Evolutionary conservation across 2,329 filamentous ascomycete genomes (phyloP), one percentile per base, ranked within the genome.

Genomic region (Escovopsis sp.): DNA sequence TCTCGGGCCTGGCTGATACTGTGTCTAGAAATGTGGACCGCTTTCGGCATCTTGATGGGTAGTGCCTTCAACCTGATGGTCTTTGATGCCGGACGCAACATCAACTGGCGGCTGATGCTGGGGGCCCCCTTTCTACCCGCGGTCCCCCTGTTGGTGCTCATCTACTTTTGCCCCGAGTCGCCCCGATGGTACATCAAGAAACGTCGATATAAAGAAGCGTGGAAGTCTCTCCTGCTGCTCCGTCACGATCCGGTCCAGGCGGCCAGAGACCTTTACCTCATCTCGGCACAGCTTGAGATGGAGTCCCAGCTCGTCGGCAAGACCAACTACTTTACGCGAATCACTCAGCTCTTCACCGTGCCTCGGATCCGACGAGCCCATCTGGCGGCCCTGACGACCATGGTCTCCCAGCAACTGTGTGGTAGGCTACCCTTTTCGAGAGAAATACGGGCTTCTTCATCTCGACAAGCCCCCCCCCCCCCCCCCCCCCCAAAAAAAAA

Each of bases 391-490:
- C 82, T 79, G 51, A 78, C 77, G 2, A 83, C 91, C 53, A 93
- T 93, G 84, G 75, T 82, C 56, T 76, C 76, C 3, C 79, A 83
- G 58, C 78, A 82, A 59, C 77, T 82, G 70, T 81, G 76, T 50
- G 71, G 57, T 20, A 61, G 20, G 39, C 41, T 4, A 33, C n/a
- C 29, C 12, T 20, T 14, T 16, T 12, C 10, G 13, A 13, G 11
- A n/a, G n/a, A n/a, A n/a, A n/a, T n/a, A n/a, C n/a, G n/a, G n/a
- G n/a, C n/a, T n/a, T n/a, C n/a, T n/a, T n/a, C n/a, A n/a, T n/a
- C n/a, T 13, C 25, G 13, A 16, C 10, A 20, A 20, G 20, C 20
- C 20, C n/a, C n/a, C n/a, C n/a, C n/a, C n/a, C n/a, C n/a, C n/a
- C n/a, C n/a, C n/a, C n/a, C n/a, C n/a, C n/a, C n/a, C n/a, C n/a